These are phyloP conservation scores for Salix udensis DNA, from an alignment of 345 rosid species.

Conservation along the genomic window DNA sequence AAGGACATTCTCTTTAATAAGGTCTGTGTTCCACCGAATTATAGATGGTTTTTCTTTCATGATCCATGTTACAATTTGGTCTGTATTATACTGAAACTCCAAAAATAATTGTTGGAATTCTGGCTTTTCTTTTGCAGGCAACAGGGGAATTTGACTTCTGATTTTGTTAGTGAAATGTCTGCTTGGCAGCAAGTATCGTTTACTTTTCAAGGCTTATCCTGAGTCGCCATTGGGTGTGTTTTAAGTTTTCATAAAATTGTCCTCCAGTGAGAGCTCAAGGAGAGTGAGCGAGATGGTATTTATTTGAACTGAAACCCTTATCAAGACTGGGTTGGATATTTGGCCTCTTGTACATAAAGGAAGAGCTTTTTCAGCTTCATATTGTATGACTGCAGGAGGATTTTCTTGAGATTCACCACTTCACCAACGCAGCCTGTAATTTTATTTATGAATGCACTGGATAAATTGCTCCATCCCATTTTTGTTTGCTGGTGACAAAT, in stretches of 20 bases:
- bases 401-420: conserved; percentile 16
- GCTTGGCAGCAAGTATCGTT: conserved; percentile 10
- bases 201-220: conserved; percentile 13
- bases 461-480: not conserved
- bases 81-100: not conserved
- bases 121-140: conserved; percentile 51
- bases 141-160: conserved; percentile 91
- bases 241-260: conserved; percentile 18
- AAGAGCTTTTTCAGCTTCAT: conserved; percentile 34
- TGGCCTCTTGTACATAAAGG: conserved; percentile 65
- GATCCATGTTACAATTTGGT: not conserved
- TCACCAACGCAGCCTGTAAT: conserved; percentile 19
- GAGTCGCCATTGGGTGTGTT: conserved; percentile 19
- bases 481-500: not conserved
- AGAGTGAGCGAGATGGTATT: conserved; percentile 26
- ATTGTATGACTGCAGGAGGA: conserved; percentile 25
- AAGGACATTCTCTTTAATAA: conserved; percentile 93
- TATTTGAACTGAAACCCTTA: not conserved
- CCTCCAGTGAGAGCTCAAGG: conserved; percentile 31
- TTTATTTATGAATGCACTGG: conserved; percentile 8
- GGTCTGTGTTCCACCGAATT: conserved; percentile 31
- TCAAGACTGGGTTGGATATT: conserved; percentile 18
- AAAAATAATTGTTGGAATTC: not conserved
- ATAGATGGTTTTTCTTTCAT: not conserved
- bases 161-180: conserved; percentile 28